phyloP scores from a whole-genome alignment of 192 early-diverging fungal genomes.

The Coemansia reversa region DNA sequence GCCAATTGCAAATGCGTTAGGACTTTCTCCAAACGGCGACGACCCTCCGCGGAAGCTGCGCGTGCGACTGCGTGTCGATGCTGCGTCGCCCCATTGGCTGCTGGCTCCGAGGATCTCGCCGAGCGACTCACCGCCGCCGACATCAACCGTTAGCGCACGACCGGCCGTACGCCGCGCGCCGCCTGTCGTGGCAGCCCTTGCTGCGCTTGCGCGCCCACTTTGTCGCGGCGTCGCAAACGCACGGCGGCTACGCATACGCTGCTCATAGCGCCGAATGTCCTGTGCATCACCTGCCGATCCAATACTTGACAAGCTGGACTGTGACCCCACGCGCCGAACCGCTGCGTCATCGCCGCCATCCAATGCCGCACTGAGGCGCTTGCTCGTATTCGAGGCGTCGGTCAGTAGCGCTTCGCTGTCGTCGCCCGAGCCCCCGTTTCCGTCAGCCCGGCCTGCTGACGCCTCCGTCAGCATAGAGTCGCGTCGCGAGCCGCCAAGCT shows the following conservation, averaged over 20 bases:
- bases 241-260: slow-evolving; percentile 30
- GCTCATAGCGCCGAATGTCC: slow-evolving; percentile 40
- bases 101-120: slow-evolving; percentile 44
- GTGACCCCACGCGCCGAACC: slow-evolving; percentile 16
- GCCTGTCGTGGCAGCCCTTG: slow-evolving; percentile 12
- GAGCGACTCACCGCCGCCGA: slow-evolving; percentile 33
- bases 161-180: slow-evolving; percentile 13
- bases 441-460: not conserved
- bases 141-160: slow-evolving; percentile 22
- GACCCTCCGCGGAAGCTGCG: slow-evolving; percentile 29
- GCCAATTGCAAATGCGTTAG: slow-evolving; percentile 38
- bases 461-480: not conserved
- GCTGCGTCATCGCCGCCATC: not conserved
- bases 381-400: slow-evolving; percentile 3
- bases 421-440: slow-evolving; percentile 4
- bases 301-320: slow-evolving; percentile 20
- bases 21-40: slow-evolving; percentile 33
- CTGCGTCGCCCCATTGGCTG: slow-evolving; percentile 38
- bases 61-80: slow-evolving; percentile 28
- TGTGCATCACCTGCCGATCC: slow-evolving; percentile 31
- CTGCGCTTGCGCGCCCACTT: slow-evolving; percentile 4
- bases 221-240: slow-evolving; percentile 26
- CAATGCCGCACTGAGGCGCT: not conserved
- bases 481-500: slow-evolving; percentile 1
- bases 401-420: slow-evolving; percentile 18